Percentiles rank a stretch among this genome's conserved stretches.
phyloP scores from a whole-genome alignment of 176 grass and related monocot genomes.

The Zea mays region Zm-B73-REFERENCE-NAM-5.0 NC_050102.1:9696501-9697000 shows the following conservation, averaged over 20 bases:
- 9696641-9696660: slow-evolving; percentile 20
- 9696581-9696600: slow-evolving; percentile 16
- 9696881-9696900: not conserved
- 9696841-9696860: not conserved
- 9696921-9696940: not conserved
- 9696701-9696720: slow-evolving; percentile 17
- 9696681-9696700: slow-evolving; percentile 10
- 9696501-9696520: slow-evolving; percentile 90
- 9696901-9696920: not conserved
- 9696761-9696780: not conserved
- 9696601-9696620: not conserved
- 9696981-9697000: not conserved
- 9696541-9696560: slow-evolving; percentile 58
- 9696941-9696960: not conserved
- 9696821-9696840: not conserved
- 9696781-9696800: not conserved
- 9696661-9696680: slow-evolving; percentile 1
- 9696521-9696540: slow-evolving; percentile 72
- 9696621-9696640: slow-evolving; percentile 10
- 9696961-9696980: not conserved
- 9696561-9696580: slow-evolving; percentile 54
- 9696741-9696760: not conserved
- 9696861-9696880: not conserved
- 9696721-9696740: slow-evolving; percentile 8
- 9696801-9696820: slow-evolving; percentile 5